Percentiles rank a stretch among this genome's conserved stretches.
Conservation (phyloP, 2,329 filamentous ascomycete species). For the Metarhizium robertsii region DNA sequence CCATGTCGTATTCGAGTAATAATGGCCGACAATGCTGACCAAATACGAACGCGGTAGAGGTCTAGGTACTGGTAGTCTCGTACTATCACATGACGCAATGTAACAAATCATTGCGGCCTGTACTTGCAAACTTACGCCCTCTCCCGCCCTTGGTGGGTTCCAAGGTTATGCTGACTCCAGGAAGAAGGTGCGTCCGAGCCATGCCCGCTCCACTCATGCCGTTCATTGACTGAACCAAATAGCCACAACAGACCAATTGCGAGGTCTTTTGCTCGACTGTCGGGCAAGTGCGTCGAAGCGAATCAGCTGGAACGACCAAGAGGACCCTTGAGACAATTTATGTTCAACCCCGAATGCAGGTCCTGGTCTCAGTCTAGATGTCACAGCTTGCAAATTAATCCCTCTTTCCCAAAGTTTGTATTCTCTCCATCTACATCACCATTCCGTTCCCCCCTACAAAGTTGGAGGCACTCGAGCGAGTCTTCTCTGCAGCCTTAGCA, state of each 20-base stretch:
- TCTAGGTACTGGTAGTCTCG: too few relatives aligned
- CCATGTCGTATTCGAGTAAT: too few relatives aligned
- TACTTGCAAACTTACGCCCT: too few relatives aligned
- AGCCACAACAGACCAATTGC: neutral
- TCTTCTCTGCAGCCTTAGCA: neutral
- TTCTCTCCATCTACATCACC: neutral
- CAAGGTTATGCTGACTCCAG: neutral
- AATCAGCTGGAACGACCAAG: neutral
- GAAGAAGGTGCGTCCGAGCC: too few relatives aligned
- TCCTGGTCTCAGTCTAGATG: neutral
- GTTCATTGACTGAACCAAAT: neutral
- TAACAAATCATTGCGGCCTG: too few relatives aligned
- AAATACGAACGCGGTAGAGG: too few relatives aligned
- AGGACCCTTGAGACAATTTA: neutral
- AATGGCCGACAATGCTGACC: too few relatives aligned
- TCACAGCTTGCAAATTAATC: neutral
- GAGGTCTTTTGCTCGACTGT: neutral
- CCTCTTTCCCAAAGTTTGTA: neutral
- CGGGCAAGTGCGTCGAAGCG: neutral
- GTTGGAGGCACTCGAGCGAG: neutral
- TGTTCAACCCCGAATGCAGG: neutral
- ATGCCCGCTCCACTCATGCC: too few relatives aligned
- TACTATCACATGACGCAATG: too few relatives aligned
- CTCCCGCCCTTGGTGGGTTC: neutral
- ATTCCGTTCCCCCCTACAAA: neutral